Conservation (phyloP, 2,329 filamentous ascomycete genomes). For the Fusarium globosum region DNA sequence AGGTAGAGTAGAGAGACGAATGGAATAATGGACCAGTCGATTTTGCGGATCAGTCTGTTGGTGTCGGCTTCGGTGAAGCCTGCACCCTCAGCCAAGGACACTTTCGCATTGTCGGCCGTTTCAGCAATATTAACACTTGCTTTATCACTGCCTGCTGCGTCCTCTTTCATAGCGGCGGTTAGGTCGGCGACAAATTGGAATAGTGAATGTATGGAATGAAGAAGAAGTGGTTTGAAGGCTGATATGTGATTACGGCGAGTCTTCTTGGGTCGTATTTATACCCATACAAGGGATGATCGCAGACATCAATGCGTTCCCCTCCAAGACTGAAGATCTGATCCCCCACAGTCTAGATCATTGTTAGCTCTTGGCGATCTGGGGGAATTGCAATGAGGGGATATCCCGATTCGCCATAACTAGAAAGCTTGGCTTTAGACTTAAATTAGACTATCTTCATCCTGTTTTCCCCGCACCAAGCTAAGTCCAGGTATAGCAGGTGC, state of each 20-base stretch:
- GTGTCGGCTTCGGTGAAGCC: conserved; percentile 1
- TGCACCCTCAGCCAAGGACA: background rate
- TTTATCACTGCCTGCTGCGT: background rate
- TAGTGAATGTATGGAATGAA: background rate
- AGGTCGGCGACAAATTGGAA: background rate
- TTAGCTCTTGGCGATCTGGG: background rate
- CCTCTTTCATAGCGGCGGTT: background rate
- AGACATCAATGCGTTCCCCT: background rate
- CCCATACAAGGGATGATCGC: rapidly evolving
- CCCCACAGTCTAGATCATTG: background rate
- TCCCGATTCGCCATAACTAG: background rate
- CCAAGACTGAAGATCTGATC: background rate
- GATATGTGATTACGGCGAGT: background rate
- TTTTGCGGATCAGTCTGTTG: background rate
- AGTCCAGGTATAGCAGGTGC: background rate
- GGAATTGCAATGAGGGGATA: background rate
- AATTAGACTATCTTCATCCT: background rate
- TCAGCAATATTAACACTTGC: background rate
- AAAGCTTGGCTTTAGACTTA: background rate
- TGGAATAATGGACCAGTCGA: conserved; percentile 4
- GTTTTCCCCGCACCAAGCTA: background rate
- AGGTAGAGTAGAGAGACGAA: conserved; percentile 5
- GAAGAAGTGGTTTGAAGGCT: background rate
- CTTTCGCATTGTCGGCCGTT: background rate
- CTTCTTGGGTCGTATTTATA: background rate